These are phyloP conservation scores for Rosa rugosa DNA, from an alignment of 306 rosid genomes.

Conservation along the genomic window DNA sequence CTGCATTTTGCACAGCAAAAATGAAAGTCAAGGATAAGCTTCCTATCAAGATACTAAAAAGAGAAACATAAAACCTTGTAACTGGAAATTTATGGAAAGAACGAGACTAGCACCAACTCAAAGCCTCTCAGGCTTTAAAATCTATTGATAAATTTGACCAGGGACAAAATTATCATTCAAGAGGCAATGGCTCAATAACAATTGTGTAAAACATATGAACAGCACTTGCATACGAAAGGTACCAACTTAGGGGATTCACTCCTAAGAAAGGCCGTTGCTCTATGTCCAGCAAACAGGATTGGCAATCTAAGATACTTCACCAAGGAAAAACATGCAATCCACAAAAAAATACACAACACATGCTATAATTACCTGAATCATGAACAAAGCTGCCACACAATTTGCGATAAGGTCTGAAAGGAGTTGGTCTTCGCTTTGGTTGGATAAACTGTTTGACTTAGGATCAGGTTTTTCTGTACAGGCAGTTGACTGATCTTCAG, in stretches of 20 bases:
- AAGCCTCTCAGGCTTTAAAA: background rate
- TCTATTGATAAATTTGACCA: background rate
- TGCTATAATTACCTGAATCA: slow-evolving; percentile 70
- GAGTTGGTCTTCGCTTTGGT: slow-evolving; percentile 59
- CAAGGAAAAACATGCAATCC: background rate
- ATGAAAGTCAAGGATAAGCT: slow-evolving; percentile 1
- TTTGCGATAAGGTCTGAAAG: slow-evolving; percentile 82
- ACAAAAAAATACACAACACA: background rate
- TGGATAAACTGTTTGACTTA: slow-evolving; percentile 40
- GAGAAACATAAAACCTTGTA: background rate
- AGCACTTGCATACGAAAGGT: background rate
- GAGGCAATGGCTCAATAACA: background rate
- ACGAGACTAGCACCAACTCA: background rate
- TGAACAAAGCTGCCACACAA: slow-evolving; percentile 77
- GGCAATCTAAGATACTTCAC: background rate
- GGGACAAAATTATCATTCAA: background rate
- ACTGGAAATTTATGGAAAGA: background rate
- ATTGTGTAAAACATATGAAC: background rate
- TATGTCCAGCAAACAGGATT: background rate
- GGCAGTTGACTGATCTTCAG: slow-evolving; percentile 52
- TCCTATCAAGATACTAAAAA: background rate
- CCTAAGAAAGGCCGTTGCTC: background rate
- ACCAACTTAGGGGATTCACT: background rate
- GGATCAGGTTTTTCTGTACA: slow-evolving; percentile 51
- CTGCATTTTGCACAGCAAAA: slow-evolving; percentile 54